These are phyloP conservation scores for Lepiota brunneoincarnata DNA, from an alignment of 768 basidiomycete species.

Conservation along the genomic window DNA sequence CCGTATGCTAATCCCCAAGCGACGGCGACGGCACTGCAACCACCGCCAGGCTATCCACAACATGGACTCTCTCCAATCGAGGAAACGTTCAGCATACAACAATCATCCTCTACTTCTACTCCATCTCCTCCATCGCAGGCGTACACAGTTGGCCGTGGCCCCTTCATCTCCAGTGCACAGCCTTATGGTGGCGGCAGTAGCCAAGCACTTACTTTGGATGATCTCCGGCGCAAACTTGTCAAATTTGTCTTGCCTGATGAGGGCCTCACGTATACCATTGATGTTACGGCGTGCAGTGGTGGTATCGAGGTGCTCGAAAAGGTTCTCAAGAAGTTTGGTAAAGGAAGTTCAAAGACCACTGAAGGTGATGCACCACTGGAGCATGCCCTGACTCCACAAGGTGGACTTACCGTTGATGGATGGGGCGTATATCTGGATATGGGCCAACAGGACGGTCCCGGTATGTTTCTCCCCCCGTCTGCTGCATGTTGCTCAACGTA, in stretches of 20 bases:
- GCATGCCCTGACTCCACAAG: conserved; percentile 35
- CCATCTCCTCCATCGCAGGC: conserved; percentile 44
- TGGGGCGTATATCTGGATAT: conserved; percentile 83
- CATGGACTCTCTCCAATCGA: conserved; percentile 70
- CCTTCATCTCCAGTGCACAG: conserved; percentile 48
- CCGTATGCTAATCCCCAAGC: conserved; percentile 61
- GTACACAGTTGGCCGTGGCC: conserved; percentile 59
- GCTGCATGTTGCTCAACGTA: conserved; percentile 6
- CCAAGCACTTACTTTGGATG: conserved; percentile 50
- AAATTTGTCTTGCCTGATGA: conserved; percentile 89
- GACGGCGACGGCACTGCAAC: conserved; percentile 25
- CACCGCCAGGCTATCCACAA: conserved; percentile 27
- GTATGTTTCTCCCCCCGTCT: conserved; percentile 32
- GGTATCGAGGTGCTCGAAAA: conserved; percentile 87
- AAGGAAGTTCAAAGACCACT: conserved; percentile 42
- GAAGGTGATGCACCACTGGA: conserved; percentile 39
- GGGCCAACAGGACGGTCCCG: conserved; percentile 49
- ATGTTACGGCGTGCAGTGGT: conserved; percentile 75
- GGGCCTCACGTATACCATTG: conserved; percentile 71
- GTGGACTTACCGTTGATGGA: conserved; percentile 79
- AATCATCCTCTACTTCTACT: conserved; percentile 35
- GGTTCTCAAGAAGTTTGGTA: conserved; percentile 88
- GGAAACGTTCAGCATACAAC: conserved; percentile 47
- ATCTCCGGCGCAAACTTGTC: conserved; percentile 79
- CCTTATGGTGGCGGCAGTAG: conserved; percentile 17